These are phyloP conservation scores for Pichia kudriavzevii DNA, from an alignment of 1,139 yeast genomes.

Conservation along the genomic window DNA sequence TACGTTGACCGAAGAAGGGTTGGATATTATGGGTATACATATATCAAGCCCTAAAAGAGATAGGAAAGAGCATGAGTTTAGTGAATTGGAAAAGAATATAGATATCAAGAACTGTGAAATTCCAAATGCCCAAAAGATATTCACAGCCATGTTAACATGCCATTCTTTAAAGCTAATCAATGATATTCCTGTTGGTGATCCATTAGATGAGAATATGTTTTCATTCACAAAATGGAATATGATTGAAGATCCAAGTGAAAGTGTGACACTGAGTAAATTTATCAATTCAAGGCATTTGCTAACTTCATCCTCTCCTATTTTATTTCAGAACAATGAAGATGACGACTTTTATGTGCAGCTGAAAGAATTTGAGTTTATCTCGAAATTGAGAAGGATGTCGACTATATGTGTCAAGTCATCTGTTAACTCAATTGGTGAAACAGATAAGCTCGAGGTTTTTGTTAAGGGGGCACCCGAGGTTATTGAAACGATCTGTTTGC, in stretches of 20 bases:
- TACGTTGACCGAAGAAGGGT: constrained; percentile 92
- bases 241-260: constrained; percentile 51
- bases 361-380: constrained; percentile 76
- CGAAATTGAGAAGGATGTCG: constrained; percentile 85
- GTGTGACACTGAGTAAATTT: constrained; percentile 25
- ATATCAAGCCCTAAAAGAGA: constrained; percentile 46
- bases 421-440: constrained; percentile 24
- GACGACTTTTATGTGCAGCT: constrained; percentile 34
- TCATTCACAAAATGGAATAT: constrained; percentile 74
- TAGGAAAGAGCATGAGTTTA: constrained; percentile 46
- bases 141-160: constrained; percentile 68
- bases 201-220: constrained; percentile 88
- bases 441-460: constrained; percentile 34
- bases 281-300: constrained; percentile 30
- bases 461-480: constrained; percentile 98
- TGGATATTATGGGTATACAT: constrained; percentile 87
- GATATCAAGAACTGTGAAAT: constrained; percentile 22
- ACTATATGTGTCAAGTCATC: constrained; percentile 45
- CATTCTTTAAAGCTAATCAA: constrained; percentile 81
- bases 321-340: constrained; percentile 31
- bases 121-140: constrained; percentile 22
- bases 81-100: constrained; percentile 35
- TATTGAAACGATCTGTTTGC: constrained; percentile 69
- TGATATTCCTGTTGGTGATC: constrained; percentile 81
- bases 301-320: constrained; percentile 39